Conservation (phyloP, 106 monocot genomes). For the Dioscorea zingiberensis region DNA sequence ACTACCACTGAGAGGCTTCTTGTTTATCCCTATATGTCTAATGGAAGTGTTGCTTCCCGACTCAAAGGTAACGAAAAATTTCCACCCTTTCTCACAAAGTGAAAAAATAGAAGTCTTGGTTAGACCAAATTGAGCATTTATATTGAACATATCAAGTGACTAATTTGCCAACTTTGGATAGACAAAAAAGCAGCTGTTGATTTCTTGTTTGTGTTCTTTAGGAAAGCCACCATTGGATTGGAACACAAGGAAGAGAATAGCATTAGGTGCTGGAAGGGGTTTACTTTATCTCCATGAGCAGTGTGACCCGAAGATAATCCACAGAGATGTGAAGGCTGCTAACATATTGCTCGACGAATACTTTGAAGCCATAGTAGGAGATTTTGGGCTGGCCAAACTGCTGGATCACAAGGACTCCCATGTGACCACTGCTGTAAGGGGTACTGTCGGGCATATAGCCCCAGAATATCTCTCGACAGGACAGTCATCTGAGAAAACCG, state of each 20-base stretch:
- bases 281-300: slow-evolving; percentile 6
- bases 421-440: slow-evolving; percentile 29
- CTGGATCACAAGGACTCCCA: slow-evolving; percentile 8
- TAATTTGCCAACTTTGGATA: neutral
- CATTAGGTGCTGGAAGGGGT: neutral
- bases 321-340: slow-evolving; percentile 48
- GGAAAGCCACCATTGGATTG: slow-evolving; percentile 42
- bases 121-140: no score
- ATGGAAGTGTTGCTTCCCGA: slow-evolving; percentile 55
- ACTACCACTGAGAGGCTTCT: slow-evolving; percentile 36
- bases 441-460: slow-evolving; percentile 42
- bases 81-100: neutral
- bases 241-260: slow-evolving; percentile 25
- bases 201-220: slow-evolving; percentile 2
- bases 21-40: slow-evolving; percentile 43
- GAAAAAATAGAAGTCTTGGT: no score
- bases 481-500: slow-evolving; percentile 72
- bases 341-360: slow-evolving; percentile 45
- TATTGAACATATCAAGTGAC: no score
- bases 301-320: slow-evolving; percentile 49
- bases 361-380: slow-evolving; percentile 42
- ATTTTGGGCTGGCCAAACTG: slow-evolving; percentile 17
- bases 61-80: slow-evolving; percentile 38
- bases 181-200: neutral
- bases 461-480: slow-evolving; percentile 64